phyloP scores from a whole-genome alignment of 2,329 filamentous ascomycete genomes.

The Penicillium concentricum region DNA sequence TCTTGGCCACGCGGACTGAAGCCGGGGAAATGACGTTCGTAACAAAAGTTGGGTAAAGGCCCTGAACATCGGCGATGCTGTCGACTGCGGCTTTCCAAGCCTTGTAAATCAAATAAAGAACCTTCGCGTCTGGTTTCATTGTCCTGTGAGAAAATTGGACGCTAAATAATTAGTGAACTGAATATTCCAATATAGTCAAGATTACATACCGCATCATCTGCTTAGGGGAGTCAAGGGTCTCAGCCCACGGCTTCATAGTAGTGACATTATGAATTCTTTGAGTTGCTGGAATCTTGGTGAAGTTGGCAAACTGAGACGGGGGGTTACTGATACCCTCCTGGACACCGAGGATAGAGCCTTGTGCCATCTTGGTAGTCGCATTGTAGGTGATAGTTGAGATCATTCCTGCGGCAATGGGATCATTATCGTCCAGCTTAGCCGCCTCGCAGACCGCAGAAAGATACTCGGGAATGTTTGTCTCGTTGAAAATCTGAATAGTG shows the following conservation, averaged over 20 bases:
- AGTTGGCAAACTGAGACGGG: constrained; percentile 35
- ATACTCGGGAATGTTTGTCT: constrained; percentile 24
- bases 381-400: constrained; percentile 33
- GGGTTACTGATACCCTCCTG: constrained; percentile 35
- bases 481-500: constrained; percentile 34
- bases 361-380: constrained; percentile 22
- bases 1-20: constrained; percentile 30
- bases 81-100: constrained; percentile 38
- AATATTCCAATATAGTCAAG: neutral
- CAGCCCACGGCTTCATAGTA: constrained; percentile 28
- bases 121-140: constrained; percentile 36
- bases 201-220: constrained; percentile 37
- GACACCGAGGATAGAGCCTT: constrained; percentile 33
- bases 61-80: constrained; percentile 35
- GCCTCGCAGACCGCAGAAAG: constrained; percentile 30
- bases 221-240: constrained; percentile 29
- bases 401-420: constrained; percentile 31
- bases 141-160: constrained; percentile 40
- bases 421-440: constrained; percentile 20
- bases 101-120: constrained; percentile 34
- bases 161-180: constrained; percentile 12
- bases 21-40: constrained; percentile 31
- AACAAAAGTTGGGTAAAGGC: constrained; percentile 41
- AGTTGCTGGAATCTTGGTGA: constrained; percentile 29
- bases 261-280: constrained; percentile 30